phyloP scores from a whole-genome alignment of 139 green algal species.

The Chlorella sp. region DNA sequence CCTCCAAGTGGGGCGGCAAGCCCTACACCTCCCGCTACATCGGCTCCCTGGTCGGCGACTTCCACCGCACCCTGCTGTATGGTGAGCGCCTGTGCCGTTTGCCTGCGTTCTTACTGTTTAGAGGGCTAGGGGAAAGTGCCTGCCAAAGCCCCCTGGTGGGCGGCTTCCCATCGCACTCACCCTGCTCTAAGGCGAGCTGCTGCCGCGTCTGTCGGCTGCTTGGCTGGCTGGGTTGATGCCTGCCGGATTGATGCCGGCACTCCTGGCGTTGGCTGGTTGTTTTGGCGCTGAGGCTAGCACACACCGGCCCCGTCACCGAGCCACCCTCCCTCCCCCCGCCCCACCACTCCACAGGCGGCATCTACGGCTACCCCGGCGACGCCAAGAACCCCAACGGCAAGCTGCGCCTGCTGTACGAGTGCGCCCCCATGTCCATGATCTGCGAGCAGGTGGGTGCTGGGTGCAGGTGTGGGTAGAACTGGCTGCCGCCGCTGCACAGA shows the following conservation, averaged over 20 bases:
- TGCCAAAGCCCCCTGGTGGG: too few relatives aligned
- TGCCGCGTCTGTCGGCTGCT: too few relatives aligned
- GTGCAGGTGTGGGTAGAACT: not conserved
- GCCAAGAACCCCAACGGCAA: conserved; percentile 96
- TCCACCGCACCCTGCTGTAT: conserved; percentile 98
- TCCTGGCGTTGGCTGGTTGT: too few relatives aligned
- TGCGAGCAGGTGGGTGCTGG: conserved; percentile 76
- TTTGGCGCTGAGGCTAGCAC: too few relatives aligned
- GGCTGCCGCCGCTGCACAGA: too few relatives aligned
- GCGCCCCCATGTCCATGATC: conserved; percentile 91
- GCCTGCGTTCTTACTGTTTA: too few relatives aligned
- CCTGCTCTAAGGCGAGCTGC: too few relatives aligned
- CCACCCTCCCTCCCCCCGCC: not conserved
- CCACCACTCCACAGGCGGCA: conserved; percentile 59
- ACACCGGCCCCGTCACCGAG: not conserved
- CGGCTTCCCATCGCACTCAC: not conserved
- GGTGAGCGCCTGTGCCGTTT: conserved; percentile 53
- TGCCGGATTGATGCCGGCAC: too few relatives aligned
- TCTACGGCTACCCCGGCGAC: conserved; percentile 98
- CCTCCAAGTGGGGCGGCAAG: conserved; percentile 83
- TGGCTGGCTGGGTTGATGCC: too few relatives aligned
- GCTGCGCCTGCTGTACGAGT: conserved; percentile 98
- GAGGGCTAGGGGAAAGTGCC: too few relatives aligned
- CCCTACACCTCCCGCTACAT: conserved; percentile 97
- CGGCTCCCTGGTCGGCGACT: conserved; percentile 95